Evolutionary conservation across 257 asterid species (phyloP).

Genomic region (Solanum pinnatisectum): DNA sequence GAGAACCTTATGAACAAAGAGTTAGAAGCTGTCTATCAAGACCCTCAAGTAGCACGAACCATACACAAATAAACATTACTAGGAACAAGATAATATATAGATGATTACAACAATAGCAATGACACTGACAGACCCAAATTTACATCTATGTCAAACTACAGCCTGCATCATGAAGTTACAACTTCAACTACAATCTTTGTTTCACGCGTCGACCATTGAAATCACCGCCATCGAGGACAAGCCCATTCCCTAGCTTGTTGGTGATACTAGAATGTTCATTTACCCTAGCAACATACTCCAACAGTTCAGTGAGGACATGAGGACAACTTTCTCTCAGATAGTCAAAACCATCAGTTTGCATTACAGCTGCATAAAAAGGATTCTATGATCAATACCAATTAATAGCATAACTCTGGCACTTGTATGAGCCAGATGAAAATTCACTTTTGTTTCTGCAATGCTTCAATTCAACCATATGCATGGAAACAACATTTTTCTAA

Average conservation of each 20-base stretch:
- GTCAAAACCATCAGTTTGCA: conserved; percentile 93
- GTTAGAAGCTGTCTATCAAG: background rate
- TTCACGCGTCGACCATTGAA: conserved; percentile 82
- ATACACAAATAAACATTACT: background rate
- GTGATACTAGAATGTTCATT: conserved; percentile 40
- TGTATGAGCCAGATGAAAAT: background rate
- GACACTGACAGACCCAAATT: background rate
- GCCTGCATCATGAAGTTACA: background rate
- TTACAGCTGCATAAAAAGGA: conserved; percentile 62
- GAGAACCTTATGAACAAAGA: background rate
- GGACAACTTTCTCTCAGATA: conserved; percentile 94
- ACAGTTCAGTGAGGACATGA: conserved; percentile 58
- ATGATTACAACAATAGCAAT: background rate
- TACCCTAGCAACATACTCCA: conserved; percentile 84
- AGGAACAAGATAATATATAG: background rate
- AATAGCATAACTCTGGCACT: background rate
- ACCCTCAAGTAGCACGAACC: background rate
- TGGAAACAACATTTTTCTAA: background rate
- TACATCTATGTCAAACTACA: background rate
- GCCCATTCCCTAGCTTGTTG: conserved; percentile 55
- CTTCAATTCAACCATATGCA: background rate
- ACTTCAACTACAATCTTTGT: conserved; percentile 44
- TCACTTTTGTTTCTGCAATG: background rate
- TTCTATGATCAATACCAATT: background rate
- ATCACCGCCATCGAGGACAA: conserved; percentile 61